Evolutionary conservation across 1,284 basidiomycete species (phyloP), one percentile per base, ranked within the genome.

Genomic region (Tilletia walkeri): DNA sequence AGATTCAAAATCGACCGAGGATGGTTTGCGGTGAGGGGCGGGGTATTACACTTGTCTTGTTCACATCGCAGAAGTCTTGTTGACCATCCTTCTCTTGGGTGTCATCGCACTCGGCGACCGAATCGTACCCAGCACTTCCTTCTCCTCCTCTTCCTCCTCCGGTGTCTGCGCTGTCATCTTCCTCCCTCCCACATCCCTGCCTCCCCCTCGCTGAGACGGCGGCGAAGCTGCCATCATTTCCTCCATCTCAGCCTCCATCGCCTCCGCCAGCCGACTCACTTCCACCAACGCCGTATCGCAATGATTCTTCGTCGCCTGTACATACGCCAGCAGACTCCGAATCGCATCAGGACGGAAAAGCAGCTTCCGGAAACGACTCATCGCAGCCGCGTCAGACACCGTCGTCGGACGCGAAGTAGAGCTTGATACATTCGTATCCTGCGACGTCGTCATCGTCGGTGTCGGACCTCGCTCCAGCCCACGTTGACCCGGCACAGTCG

Each of bases 281-380:
- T 71, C 71, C 14, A 72, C 72, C 45, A 76, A 70, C 14, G 75
- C 73, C 24, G 70, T 68, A n/a, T 73, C 67, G 54, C 76, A 65
- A 56, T 77, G 72, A 68, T 76, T 70, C 38, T 70, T 75, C 1
- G 78, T 78, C 18, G 76, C 72, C 38, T 78, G 76, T 2, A 78
- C 71, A 49, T 75, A 73, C 7, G 77, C 73, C 53, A 80, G 68
- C 66, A 80, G 69, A 3, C 77, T 70, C 0, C 74, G 74, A 67
- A 80, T 75, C 12, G 75, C 76, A 56, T 79, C 76, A 6, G 78
- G 77, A 36, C 75, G 63, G 38, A 80, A 67, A 5, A 76, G 73
- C 0, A 77, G 38, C 49, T 77, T 77, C 30, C 69, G 71, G 63
- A 74, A 72, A 56, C 69, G 63, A 1, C 68, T 63, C 4, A 65